A percentile compares a stretch with the other conserved stretches of the same genome.
These are phyloP conservation scores for Coemansia furcata DNA, from an alignment of 192 early-diverging fungal species.

Conservation along the genomic window DNA sequence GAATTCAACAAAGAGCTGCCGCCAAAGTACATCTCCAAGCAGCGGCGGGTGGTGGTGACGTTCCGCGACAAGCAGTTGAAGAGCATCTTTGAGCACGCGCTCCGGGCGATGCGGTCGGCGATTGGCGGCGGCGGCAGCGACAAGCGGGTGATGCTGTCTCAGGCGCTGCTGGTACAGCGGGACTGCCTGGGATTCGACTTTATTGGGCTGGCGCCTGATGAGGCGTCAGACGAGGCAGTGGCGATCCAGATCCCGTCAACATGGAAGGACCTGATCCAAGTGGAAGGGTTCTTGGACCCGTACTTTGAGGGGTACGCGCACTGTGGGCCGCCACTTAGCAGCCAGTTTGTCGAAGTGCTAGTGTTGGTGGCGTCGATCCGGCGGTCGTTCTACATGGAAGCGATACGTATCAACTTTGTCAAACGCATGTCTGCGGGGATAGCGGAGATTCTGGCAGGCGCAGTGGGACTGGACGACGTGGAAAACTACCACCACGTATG, in stretches of 20 bases:
- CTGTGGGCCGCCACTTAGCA: conserved; percentile 57
- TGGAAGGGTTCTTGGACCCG: conserved; percentile 65
- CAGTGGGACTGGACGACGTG: conserved; percentile 64
- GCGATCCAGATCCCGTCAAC: conserved; percentile 71
- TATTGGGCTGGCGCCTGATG: conserved; percentile 74
- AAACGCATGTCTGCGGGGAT: conserved; percentile 69
- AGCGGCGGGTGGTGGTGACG: conserved; percentile 64
- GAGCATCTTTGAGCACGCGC: conserved; percentile 55
- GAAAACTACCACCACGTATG: conserved; percentile 87
- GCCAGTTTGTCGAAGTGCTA: conserved; percentile 76
- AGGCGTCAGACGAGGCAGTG: conserved; percentile 73
- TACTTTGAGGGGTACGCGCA: conserved; percentile 68
- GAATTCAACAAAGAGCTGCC: conserved; percentile 71
- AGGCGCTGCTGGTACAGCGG: conserved; percentile 59
- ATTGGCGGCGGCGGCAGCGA: conserved; percentile 39
- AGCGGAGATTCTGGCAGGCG: conserved; percentile 60
- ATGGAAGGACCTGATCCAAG: conserved; percentile 76
- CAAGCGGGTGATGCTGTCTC: conserved; percentile 41
- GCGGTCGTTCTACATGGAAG: conserved; percentile 82
- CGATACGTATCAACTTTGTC: conserved; percentile 66
- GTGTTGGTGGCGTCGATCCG: conserved; percentile 77
- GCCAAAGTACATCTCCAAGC: conserved; percentile 60
- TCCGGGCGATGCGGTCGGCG: conserved; percentile 33
- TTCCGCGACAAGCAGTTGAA: conserved; percentile 63
- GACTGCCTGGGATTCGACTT: conserved; percentile 81